Conservation (phyloP, 2,329 filamentous ascomycete species). For the Phoma sp. region DNA sequence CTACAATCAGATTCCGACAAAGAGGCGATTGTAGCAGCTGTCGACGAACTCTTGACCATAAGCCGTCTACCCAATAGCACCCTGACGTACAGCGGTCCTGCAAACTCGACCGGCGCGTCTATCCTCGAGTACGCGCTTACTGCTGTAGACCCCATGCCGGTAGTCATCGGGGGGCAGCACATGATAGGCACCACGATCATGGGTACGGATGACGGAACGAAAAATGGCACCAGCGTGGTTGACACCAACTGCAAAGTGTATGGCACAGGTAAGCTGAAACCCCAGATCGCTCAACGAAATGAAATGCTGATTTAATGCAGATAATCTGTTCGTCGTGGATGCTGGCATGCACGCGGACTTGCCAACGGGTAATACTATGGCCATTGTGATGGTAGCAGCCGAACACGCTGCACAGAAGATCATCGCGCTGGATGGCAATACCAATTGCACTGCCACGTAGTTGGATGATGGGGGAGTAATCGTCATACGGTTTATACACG, state of each 20-base stretch:
- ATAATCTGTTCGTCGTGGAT: conserved; percentile 59
- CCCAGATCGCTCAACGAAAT: background rate
- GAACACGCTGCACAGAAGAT: conserved; percentile 64
- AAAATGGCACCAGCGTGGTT: conserved; percentile 63
- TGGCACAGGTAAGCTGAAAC: conserved; percentile 23
- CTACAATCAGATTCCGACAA: conserved; percentile 53
- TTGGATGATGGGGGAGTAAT: too few relatives aligned
- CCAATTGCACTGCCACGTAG: background rate
- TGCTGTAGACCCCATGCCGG: conserved; percentile 10
- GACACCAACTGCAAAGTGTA: conserved; percentile 69
- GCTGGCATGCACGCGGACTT: conserved; percentile 72
- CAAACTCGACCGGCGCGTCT: conserved; percentile 49
- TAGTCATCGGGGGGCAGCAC: conserved; percentile 32
- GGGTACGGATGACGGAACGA: conserved; percentile 57
- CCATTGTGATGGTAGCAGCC: conserved; percentile 66
- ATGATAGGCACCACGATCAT: conserved; percentile 52
- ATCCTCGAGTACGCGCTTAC: conserved; percentile 35
- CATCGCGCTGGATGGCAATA: conserved; percentile 32
- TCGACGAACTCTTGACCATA: conserved; percentile 49
- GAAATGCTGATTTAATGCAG: background rate
- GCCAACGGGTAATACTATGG: conserved; percentile 69
- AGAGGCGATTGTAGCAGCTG: conserved; percentile 48
- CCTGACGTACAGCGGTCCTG: conserved; percentile 20
- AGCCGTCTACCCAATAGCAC: conserved; percentile 20
- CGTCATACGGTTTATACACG: too few relatives aligned